Evolutionary conservation across 2,329 filamentous ascomycete species (phyloP).

Genomic region (Pseudogymnoascus sp.): DNA sequence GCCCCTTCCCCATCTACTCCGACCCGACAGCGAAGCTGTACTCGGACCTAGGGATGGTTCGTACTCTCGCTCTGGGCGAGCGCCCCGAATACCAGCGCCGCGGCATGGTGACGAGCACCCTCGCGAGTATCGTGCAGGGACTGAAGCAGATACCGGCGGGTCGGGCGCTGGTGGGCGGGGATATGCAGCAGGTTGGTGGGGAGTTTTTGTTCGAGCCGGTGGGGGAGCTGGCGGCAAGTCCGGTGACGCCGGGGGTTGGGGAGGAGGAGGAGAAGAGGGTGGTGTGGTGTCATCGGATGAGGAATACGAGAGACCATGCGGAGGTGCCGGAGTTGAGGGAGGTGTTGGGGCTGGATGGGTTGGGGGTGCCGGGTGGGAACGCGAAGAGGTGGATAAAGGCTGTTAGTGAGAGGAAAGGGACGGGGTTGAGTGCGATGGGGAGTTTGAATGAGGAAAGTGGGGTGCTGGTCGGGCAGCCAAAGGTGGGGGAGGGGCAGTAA

Average conservation of each 20-base stretch:
- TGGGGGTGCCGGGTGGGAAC: conserved; percentile 32
- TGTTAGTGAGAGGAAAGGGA: conserved; percentile 43
- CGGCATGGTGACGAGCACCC: conserved; percentile 32
- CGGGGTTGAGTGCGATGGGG: conserved; percentile 39
- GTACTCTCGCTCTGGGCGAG: conserved; percentile 38
- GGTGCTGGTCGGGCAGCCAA: neutral
- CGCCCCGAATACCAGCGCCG: conserved; percentile 42
- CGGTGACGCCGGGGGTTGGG: conserved; percentile 14
- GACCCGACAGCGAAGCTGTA: conserved; percentile 47
- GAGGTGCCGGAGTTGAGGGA: conserved; percentile 59
- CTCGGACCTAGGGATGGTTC: conserved; percentile 43
- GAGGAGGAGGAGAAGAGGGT: conserved; percentile 44
- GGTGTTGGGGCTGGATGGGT: conserved; percentile 48
- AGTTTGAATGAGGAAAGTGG: neutral
- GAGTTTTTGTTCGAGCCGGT: conserved; percentile 31
- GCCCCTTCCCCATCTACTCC: conserved; percentile 47
- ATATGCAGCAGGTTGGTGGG: conserved; percentile 43
- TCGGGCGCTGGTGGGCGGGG: conserved; percentile 40
- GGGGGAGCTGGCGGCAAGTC: conserved; percentile 14
- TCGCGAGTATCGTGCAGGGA: conserved; percentile 35
- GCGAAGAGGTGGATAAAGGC: conserved; percentile 40
- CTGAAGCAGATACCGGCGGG: conserved; percentile 33
- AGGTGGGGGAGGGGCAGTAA: neutral
- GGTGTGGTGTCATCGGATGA: conserved; percentile 77
- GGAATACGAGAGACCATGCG: conserved; percentile 66